Evolutionary conservation across 2,329 filamentous ascomycete species (phyloP), one percentile per base, ranked within the genome.

Genomic region (Exserohilum rostratum): DNA sequence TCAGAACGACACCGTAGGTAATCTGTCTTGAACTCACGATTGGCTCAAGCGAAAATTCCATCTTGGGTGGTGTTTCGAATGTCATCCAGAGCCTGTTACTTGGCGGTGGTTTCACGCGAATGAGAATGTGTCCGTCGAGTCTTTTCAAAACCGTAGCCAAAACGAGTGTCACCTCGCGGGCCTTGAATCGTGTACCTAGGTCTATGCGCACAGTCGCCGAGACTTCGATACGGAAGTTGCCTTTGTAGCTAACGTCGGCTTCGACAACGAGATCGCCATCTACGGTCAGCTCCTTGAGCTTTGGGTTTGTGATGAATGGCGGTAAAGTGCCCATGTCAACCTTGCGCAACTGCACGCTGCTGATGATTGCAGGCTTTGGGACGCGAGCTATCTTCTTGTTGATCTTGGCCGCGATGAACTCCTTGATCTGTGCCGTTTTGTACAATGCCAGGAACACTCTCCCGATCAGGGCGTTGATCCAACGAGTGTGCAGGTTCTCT

Each of bases 1-100:
- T 87, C 11, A 98, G 82, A 50, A 99, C 95, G 55, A 96, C 85
- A 1, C 89, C 90, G 74, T 96, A 98, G 0, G 95, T 98, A 61
- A 99, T 96, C 72, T 98, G 93, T 53, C 93, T 87, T 12, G 92
- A 90, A 77, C 93, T 96, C 46, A 99, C 92, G 64, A 99, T 93
- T 3, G 95, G 95, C 72, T 98, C 92, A 38, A 98, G 91, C n/a
- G 86, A 86, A 82, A 97, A 87, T 58, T 96, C 92, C 79, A 99
- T 89, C 70, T 93, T 93, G 15, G 95, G 95, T 82, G 92, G 90
- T n/a, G 87, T 87, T 71, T 96, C 90, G 70, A 99, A 99, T 0
- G 92, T 89, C 63, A 98, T 86, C 95, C 95, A 99, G n/a, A 96
- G 75, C 35, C 95, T 86, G 73, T 99, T 99, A 75, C 92, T 97